Percentiles rank a stretch among this genome's conserved stretches.
Conservation (phyloP, 805 yeast genomes). For the Metschnikowia noctiluminum region DNA sequence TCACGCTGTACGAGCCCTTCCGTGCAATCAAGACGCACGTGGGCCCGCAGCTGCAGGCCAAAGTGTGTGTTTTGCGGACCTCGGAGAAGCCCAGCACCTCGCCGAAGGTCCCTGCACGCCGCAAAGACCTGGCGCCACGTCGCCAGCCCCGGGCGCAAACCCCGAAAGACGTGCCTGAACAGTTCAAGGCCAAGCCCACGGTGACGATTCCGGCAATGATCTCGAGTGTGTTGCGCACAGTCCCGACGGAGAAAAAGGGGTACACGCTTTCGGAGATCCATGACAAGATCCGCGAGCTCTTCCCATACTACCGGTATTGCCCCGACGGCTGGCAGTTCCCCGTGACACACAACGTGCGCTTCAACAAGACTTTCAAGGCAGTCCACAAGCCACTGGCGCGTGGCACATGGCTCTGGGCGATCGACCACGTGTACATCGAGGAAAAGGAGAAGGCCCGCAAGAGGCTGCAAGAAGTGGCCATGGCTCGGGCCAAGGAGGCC, state of each 20-base stretch:
- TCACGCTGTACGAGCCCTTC: constrained; percentile 19
- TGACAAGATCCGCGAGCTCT: constrained; percentile 78
- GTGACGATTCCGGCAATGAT: constrained; percentile 78
- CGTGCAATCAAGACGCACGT: constrained; percentile 28
- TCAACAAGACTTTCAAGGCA: constrained; percentile 80
- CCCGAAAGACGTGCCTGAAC: constrained; percentile 84
- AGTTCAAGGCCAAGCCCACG: constrained; percentile 80
- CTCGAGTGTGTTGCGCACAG: constrained; percentile 69
- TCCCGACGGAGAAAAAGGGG: constrained; percentile 60
- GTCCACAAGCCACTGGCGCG: constrained; percentile 57
- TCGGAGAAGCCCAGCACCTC: constrained; percentile 27
- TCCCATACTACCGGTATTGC: constrained; percentile 89
- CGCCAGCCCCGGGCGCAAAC: constrained; percentile 61
- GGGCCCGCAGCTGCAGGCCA: constrained; percentile 16
- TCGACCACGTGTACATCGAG: constrained; percentile 79
- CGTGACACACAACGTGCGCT: constrained; percentile 82
- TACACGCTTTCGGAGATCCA: constrained; percentile 68
- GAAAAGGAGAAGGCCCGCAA: constrained; percentile 73
- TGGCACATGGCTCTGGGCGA: constrained; percentile 95
- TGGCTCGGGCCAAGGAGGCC: constrained; percentile 56
- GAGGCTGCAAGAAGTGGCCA: constrained; percentile 58
- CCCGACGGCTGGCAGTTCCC: constrained; percentile 98
- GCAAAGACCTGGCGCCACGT: constrained; percentile 30
- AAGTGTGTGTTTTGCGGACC: constrained; percentile 33
- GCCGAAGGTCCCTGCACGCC: constrained; percentile 33